A percentile compares a stretch with the other conserved stretches of the same genome.
Evolutionary conservation across 2,329 filamentous ascomycete genomes (phyloP).

Genomic region (Fusarium chlamydosporum): DNA sequence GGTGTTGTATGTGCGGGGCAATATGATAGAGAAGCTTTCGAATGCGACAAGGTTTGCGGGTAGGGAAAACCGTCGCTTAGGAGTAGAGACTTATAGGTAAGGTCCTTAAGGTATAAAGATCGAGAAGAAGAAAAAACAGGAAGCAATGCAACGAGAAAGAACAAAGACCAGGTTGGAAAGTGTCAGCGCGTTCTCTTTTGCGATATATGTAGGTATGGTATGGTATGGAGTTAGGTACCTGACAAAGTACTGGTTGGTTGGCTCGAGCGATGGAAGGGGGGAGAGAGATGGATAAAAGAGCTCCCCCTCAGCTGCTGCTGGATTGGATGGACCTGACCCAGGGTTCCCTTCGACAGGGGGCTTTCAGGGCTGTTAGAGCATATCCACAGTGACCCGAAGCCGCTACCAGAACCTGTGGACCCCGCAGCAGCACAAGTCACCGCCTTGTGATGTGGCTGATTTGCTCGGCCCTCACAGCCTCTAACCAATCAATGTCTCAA

Average conservation of each 20-base stretch:
- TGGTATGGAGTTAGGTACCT: slow-evolving; percentile 23
- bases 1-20: slow-evolving; percentile 36
- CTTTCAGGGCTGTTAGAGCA: slow-evolving; percentile 42
- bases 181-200: slow-evolving; percentile 37
- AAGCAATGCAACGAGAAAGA: slow-evolving; percentile 22
- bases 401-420: slow-evolving; percentile 41
- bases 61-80: slow-evolving; percentile 2
- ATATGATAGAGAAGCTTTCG: slow-evolving; percentile 16
- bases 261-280: slow-evolving; percentile 42
- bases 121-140: background rate
- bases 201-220: slow-evolving; percentile 45
- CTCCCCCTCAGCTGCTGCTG: slow-evolving; percentile 36
- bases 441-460: slow-evolving; percentile 47
- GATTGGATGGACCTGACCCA: slow-evolving; percentile 21
- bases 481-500: slow-evolving; percentile 17
- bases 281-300: slow-evolving; percentile 33
- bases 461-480: slow-evolving; percentile 42
- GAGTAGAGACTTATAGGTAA: background rate
- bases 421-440: slow-evolving; percentile 46
- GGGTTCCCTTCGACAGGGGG: slow-evolving; percentile 34
- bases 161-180: slow-evolving; percentile 36
- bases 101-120: slow-evolving; percentile 12
- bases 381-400: slow-evolving; percentile 46
- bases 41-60: slow-evolving; percentile 24
- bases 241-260: slow-evolving; percentile 41